These are phyloP conservation scores for Phytophthora capsici DNA, from an alignment of 352 stramenopile genomes.

Conservation along the genomic window DNA sequence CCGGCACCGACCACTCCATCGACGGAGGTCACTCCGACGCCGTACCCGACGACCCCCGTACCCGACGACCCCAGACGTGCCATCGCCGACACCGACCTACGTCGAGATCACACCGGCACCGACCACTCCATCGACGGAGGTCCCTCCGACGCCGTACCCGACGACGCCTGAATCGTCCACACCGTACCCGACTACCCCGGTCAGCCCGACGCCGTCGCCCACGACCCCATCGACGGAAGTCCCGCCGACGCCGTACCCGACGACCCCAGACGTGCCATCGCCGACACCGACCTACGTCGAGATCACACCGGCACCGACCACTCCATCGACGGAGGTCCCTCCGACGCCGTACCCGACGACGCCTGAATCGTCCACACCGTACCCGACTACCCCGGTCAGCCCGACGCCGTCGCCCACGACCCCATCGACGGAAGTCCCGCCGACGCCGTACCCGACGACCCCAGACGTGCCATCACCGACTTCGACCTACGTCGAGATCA, in stretches of 20 bases:
- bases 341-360: not conserved
- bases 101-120: constrained; percentile 12
- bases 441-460: not conserved
- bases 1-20: too few species aligned
- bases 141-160: too few species aligned
- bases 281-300: constrained; percentile 9
- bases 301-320: constrained; percentile 12
- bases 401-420: too few species aligned
- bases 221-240: too few species aligned
- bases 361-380: not conserved
- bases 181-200: too few species aligned
- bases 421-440: not conserved
- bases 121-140: constrained; percentile 1
- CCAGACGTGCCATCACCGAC: constrained; percentile 6
- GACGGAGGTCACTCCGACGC: too few species aligned
- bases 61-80: not conserved
- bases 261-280: not conserved
- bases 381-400: not conserved
- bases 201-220: too few species aligned
- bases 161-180: too few species aligned
- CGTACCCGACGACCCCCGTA: too few species aligned
- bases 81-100: constrained; percentile 9
- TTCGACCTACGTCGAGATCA: constrained; percentile 5
- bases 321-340: constrained; percentile 6
- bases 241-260: too few species aligned